These are phyloP conservation scores for Buddleja alternifolia DNA, from an alignment of 257 asterid genomes.

Conservation along the genomic window DNA sequence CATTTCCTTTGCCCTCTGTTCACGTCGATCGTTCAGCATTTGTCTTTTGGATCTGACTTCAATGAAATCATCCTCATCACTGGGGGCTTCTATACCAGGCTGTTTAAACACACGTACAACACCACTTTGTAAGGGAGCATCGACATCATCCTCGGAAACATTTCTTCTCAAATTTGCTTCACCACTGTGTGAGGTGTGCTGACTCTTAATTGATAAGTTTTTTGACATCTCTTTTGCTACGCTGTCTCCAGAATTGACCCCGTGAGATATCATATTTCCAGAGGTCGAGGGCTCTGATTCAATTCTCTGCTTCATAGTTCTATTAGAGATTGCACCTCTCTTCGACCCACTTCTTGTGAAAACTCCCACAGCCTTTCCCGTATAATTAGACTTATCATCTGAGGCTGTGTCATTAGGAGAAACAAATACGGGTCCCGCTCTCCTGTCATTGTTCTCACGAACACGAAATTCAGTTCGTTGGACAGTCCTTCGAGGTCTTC, in stretches of 20 bases:
- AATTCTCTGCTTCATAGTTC: conserved; percentile 49
- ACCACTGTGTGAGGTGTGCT: conserved; percentile 37
- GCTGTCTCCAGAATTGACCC: conserved; percentile 46
- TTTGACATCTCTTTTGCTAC: conserved; percentile 44
- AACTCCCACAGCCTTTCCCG: conserved; percentile 51
- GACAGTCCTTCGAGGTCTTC: conserved; percentile 73
- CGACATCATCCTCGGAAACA: conserved; percentile 78
- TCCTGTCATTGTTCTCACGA: conserved; percentile 74
- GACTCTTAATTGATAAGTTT: conserved; percentile 37
- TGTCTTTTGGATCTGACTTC: conserved; percentile 95
- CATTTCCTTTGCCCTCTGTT: conserved; percentile 87
- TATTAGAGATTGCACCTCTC: conserved; percentile 64
- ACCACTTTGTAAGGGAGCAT: conserved; percentile 96
- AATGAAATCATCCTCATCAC: conserved; percentile 97
- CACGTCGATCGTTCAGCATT: conserved; percentile 93
- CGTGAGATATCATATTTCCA: conserved; percentile 43
- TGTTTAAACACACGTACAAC: conserved; percentile 89
- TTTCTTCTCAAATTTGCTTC: conserved; percentile 60
- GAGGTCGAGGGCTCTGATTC: conserved; percentile 48
- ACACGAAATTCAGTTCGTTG: conserved; percentile 78
- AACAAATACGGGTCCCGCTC: conserved; percentile 41
- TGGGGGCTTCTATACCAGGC: conserved; percentile 93
- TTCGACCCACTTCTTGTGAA: conserved; percentile 77
- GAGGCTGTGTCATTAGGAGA: conserved; percentile 40
- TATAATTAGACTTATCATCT: conserved; percentile 51